A percentile compares a stretch with the other conserved stretches of the same genome.
Conservation (phyloP, 2,329 filamentous ascomycete species). For the Aspergillus ochraceoroseus region DNA sequence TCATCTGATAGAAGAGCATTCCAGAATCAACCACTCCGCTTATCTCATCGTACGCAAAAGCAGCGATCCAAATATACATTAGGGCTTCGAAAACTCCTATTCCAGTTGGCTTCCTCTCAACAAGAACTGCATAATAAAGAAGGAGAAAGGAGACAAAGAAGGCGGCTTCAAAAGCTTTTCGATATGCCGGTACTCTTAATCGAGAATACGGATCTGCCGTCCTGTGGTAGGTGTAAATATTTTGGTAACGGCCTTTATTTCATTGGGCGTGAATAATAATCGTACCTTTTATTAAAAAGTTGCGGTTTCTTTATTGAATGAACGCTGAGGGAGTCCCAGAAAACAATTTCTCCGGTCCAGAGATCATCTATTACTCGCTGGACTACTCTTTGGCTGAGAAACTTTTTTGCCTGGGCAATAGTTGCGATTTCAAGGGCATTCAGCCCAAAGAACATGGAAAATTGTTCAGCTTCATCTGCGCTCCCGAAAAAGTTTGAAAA, state of each 20-base stretch:
- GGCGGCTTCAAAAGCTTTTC: slow-evolving; percentile 75
- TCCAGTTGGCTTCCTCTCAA: slow-evolving; percentile 62
- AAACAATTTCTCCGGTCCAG: slow-evolving; percentile 80
- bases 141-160: slow-evolving; percentile 74
- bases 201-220: slow-evolving; percentile 69
- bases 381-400: slow-evolving; percentile 72
- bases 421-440: slow-evolving; percentile 85
- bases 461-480: slow-evolving; percentile 55
- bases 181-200: slow-evolving; percentile 72
- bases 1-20: slow-evolving; percentile 75
- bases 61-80: slow-evolving; percentile 79
- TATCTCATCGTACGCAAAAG: slow-evolving; percentile 82
- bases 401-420: slow-evolving; percentile 75
- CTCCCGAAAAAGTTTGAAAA: slow-evolving; percentile 40
- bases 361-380: slow-evolving; percentile 80
- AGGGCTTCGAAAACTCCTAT: slow-evolving; percentile 66
- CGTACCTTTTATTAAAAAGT: slow-evolving; percentile 61
- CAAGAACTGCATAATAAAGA: slow-evolving; percentile 80
- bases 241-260: neutral
- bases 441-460: slow-evolving; percentile 67
- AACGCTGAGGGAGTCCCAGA: slow-evolving; percentile 75
- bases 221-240: slow-evolving; percentile 31
- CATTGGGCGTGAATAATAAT: neutral
- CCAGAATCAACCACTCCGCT: slow-evolving; percentile 83
- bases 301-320: slow-evolving; percentile 69